Evolutionary conservation across 1,139 yeast genomes (phyloP), one percentile per base, ranked within the genome.

Genomic region (Debaryomyces robertsiae): DNA sequence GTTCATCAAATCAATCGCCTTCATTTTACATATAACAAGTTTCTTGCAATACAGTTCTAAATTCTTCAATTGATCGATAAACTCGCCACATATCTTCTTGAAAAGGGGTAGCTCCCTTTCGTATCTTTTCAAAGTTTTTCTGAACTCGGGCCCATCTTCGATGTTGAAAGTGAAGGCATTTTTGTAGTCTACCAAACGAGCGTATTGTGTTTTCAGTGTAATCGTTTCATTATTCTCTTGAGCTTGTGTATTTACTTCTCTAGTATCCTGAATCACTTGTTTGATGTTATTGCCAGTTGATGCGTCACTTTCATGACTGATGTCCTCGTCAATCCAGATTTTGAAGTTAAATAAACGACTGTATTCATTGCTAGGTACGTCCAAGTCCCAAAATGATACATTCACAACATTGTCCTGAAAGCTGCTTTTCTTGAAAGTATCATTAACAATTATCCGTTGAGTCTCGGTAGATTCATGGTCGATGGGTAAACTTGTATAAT

Each of bases 61-160:
- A 2, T 49, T 47, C 30, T 58, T 64, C 14, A 69, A 49, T 40
- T 69, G 75, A 13, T 69, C 73, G 6, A 63, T 54, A 5, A 74
- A 52, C 4, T 53, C 58, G 4, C 53, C 42, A 36, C 76, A 65
- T 6, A 69, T 62, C 32, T 67, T 67, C 43, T 76, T 74, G 46
- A 82, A 65, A 14, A 60, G 58, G 0, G 79, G 77, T 0, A 84
- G 65, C 36, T 69, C 65, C 16, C 68, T 65, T 56, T 86, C 94
- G 52, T 81, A 75, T 6, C 67, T 66, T 9, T 67, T 63, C 14
- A 86, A 60, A 0, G 80, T 65, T 25, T 77, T 80, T 37, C 94
- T 66, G 54, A 86, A 85, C 33, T 80, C 75, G 0, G 95, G 95
- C 0, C 94, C 94, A 54, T 86, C 95, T 43, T 81, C 85, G 54